A percentile compares a stretch with the other conserved stretches of the same genome.
Conservation (phyloP, 495 filamentous ascomycete species). For the Penicillium salamii region DNA sequence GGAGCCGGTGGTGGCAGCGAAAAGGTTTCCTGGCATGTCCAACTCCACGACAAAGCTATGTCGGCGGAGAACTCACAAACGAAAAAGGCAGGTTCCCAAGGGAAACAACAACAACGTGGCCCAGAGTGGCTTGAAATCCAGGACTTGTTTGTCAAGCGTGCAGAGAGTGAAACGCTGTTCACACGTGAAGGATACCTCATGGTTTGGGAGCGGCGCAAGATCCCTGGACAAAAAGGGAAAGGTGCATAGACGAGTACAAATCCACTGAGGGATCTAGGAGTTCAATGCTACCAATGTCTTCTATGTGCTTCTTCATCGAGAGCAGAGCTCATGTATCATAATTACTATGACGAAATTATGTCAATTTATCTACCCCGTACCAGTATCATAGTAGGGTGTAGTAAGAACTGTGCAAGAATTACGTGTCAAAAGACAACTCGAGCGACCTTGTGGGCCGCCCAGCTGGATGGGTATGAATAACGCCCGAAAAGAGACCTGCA, state of each 20-base stretch:
- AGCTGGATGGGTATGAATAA: background rate
- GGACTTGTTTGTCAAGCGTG: constrained; percentile 88
- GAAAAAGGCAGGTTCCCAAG: constrained; percentile 29
- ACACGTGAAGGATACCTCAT: constrained; percentile 92
- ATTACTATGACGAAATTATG: constrained; percentile 9
- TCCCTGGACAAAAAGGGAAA: constrained; percentile 45
- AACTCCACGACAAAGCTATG: constrained; percentile 55
- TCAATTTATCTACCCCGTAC: background rate
- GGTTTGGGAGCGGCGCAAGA: constrained; percentile 88
- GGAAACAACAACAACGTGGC: constrained; percentile 27
- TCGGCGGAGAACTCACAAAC: constrained; percentile 33
- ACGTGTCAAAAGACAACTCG: background rate
- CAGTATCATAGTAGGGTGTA: background rate
- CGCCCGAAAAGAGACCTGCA: background rate
- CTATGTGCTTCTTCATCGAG: background rate
- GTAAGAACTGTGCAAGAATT: too few relatives aligned
- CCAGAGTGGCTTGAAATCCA: constrained; percentile 90
- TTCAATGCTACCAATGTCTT: background rate
- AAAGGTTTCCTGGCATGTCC: constrained; percentile 54
- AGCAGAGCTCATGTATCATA: constrained; percentile 10
- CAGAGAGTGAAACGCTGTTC: constrained; percentile 81
- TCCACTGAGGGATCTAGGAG: background rate
- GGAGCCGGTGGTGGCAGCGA: constrained; percentile 47
- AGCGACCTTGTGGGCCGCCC: background rate
- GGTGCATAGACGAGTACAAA: constrained; percentile 14